Evolutionary conservation across 2,329 filamentous ascomycete genomes (phyloP).

Genomic region (Stachybotrys chlorohalonatus): DNA sequence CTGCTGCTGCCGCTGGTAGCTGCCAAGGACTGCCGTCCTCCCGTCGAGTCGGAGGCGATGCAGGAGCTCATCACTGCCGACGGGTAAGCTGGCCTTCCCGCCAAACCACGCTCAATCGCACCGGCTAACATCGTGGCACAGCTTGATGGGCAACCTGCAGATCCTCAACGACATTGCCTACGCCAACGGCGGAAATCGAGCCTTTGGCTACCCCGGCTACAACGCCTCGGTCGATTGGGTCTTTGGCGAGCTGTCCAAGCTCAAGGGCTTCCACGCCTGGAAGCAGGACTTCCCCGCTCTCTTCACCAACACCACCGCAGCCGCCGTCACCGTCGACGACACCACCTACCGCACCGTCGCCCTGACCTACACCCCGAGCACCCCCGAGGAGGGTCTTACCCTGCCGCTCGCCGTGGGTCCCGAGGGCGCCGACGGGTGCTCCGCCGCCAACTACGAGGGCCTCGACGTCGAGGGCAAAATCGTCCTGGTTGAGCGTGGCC

Average conservation of each 20-base stretch:
- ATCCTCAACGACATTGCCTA: constrained; percentile 19
- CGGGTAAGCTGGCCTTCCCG: neutral
- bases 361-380: constrained; percentile 20
- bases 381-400: constrained; percentile 17
- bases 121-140: neutral
- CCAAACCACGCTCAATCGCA: neutral
- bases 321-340: constrained; percentile 14
- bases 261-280: constrained; percentile 16
- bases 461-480: constrained; percentile 18
- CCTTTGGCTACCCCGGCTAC: constrained; percentile 21
- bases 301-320: constrained; percentile 13
- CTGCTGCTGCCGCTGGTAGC: constrained; percentile 11
- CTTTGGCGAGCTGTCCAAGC: constrained; percentile 14
- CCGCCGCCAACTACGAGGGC: constrained; percentile 13
- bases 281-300: constrained; percentile 20
- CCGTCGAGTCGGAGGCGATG: constrained; percentile 7
- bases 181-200: constrained; percentile 20
- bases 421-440: constrained; percentile 14
- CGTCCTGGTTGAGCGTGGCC: constrained; percentile 20
- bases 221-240: constrained; percentile 23
- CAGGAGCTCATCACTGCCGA: constrained; percentile 8
- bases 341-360: constrained; percentile 15
- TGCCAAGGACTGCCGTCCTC: constrained; percentile 8
- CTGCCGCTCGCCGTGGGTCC: constrained; percentile 15
- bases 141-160: constrained; percentile 15